phyloP scores from a whole-genome alignment of 2,329 filamentous ascomycete species.

The Berkeleyomyces rouxiae region DNA sequence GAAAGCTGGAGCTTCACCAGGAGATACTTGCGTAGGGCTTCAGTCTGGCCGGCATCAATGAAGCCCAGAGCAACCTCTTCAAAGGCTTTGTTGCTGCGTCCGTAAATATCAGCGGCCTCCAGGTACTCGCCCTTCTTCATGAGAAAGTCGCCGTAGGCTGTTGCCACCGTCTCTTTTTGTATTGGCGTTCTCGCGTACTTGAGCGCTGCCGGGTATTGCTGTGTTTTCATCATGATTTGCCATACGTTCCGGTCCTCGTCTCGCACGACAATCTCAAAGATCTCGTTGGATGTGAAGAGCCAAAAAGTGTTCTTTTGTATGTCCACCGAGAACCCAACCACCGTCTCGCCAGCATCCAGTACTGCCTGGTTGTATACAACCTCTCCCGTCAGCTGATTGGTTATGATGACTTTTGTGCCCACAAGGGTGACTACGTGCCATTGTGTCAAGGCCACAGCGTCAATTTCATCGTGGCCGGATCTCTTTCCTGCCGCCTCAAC shows the following conservation, averaged over 20 bases:
- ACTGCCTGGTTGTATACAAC: conserved; percentile 80
- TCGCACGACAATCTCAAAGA: conserved; percentile 80
- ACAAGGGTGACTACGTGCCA: conserved; percentile 83
- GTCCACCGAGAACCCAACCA: conserved; percentile 75
- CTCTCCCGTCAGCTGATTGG: conserved; percentile 73
- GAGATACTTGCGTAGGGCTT: conserved; percentile 80
- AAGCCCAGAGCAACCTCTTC: conserved; percentile 87
- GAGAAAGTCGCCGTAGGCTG: conserved; percentile 78
- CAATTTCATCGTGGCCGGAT: conserved; percentile 53
- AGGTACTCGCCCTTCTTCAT: conserved; percentile 64
- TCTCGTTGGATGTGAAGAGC: conserved; percentile 81
- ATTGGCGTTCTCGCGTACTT: conserved; percentile 63
- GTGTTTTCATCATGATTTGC: conserved; percentile 76
- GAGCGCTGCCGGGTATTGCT: conserved; percentile 77
- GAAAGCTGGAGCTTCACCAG: conserved; percentile 65
- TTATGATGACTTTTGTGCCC: conserved; percentile 65
- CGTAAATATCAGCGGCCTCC: conserved; percentile 80
- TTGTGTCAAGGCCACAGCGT: conserved; percentile 71
- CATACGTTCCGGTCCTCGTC: conserved; percentile 88
- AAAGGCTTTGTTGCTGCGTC: conserved; percentile 90
- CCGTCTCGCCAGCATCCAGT: conserved; percentile 59
- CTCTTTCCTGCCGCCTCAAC: conserved; percentile 50
- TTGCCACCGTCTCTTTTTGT: conserved; percentile 83
- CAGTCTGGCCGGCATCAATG: conserved; percentile 77
- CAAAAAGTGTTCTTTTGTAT: conserved; percentile 93